Base-by-base conservation (phyloP, 805 yeast genomes). In the Priceomyces castillae region DNA sequence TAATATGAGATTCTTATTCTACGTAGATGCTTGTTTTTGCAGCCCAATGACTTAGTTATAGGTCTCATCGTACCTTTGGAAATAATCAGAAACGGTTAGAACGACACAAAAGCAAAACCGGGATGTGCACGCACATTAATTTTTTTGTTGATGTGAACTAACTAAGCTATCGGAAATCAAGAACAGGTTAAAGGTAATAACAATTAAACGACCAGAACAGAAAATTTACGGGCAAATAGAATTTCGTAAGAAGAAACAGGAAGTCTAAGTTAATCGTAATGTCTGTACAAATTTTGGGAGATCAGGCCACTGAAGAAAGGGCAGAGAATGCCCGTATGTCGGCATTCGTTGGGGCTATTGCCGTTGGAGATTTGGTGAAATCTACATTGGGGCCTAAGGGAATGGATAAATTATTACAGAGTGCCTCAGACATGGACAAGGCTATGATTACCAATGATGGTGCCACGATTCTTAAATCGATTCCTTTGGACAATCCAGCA, bases 321-420 rank as follows among this genome's bases (percentile, higher is more conserved):
- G 99, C 94, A 36, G 99, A 94, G 67, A 90, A 92, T 68, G 99
- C 99, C 42, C 90, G 99, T 73, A 75, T 92, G 73, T 87, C 97
- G 5, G 89, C 99, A 2, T 94, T 94, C 65, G 95, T 94, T 9
- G 99, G 99, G 39, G 99, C 99, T 52, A 92, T 94, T 61, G 99
- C 99, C 33, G 99, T 94, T 28, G 99, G 99, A 41, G 99, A 94
- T 65, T 76, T 94, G 48, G 99, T 92, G 37, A 92, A 92, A 66
- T 74, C 90, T 23, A 86, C 99, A 2, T 72, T 94, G 51, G 99
- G 99, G 12, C 99, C 99, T 49, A 92, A 94, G 62, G 99, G 99
- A 50, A 92, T 94, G 98, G 99, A 94, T 66, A 94, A 94, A 64
- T 73, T 94, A 50, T 73, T 94, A 49, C 96, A 89, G 59, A 83